Evolutionary conservation across 768 basidiomycete species (phyloP), one percentile per base, ranked within the genome.

Genomic region (Termitomyces sp.): DNA sequence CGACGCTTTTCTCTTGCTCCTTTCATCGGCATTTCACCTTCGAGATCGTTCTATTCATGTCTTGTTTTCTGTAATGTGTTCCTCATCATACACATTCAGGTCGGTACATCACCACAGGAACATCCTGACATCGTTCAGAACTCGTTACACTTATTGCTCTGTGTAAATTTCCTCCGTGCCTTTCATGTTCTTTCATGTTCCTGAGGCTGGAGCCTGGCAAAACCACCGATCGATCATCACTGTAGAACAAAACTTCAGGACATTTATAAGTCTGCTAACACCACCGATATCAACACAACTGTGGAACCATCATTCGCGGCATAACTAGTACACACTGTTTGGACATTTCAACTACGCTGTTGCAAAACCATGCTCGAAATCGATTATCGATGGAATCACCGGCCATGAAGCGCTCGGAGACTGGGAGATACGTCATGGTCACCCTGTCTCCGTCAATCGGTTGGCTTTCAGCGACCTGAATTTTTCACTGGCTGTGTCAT

Each of bases 111-210:
- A 34, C 30, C 52, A 58, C 57, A 54, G 46, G 46, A 54, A 55
- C 41, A 37, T 40, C 14, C 17, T 48, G 52, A 40, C 39, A 48
- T 23, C 32, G 30, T 12, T 46, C 19, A 34, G 44, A 35, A 34
- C 50, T 45, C 7, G 16, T 37, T 12, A 19, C 8, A 10, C 25
- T 17, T 42, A 17, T 30, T 17, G 17, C 55, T 21, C 3, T 17
- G 41, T n/a, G 35, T 54, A 54, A 39, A 5, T 37, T 16, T 16
- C 43, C 12, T 35, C 40, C 25, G 52, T 55, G 35, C 58, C 53
- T 56, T 57, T 56, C 37, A 48, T 60, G 59, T 60, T 54, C 59
- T 56, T 57, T 59, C 37, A 48, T 60, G 59, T 60, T 54, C 59
- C 59, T 60, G 47, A 17, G 34, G 14, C 34, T 21, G 17, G 46